Conservation (phyloP, 169 alveolate species). For the Cyclospora cayetanensis region DNA sequence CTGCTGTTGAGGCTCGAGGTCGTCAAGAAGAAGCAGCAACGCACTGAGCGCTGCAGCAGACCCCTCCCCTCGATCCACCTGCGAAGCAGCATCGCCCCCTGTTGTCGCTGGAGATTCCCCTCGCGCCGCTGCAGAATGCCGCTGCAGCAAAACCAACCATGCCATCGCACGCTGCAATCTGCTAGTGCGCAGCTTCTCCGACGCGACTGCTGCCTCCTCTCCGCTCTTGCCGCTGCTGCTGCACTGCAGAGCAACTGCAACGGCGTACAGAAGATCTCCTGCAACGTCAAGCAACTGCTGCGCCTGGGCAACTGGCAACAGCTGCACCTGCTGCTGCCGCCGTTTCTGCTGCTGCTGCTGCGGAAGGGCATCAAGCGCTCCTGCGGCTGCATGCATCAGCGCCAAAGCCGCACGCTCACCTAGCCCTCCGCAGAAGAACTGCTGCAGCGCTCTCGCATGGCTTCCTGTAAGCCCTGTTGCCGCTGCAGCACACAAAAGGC, state of each 20-base stretch:
- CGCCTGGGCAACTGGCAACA: background rate
- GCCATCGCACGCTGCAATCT: constrained; percentile 52
- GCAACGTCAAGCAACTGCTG: constrained; percentile 63
- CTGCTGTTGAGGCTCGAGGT: constrained; percentile 12
- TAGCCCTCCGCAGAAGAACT: background rate
- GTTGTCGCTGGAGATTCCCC: constrained; percentile 15
- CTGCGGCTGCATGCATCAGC: constrained; percentile 62
- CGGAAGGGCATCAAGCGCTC: constrained; percentile 27
- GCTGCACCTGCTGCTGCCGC: background rate
- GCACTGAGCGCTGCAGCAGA: constrained; percentile 67
- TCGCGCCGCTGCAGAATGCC: constrained; percentile 60
- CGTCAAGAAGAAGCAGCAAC: constrained; percentile 52
- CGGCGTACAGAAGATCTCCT: constrained; percentile 55
- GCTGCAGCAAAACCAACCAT: constrained; percentile 65
- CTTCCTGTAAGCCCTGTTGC: constrained; percentile 17
- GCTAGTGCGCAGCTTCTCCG: background rate
- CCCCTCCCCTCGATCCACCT: constrained; percentile 59
- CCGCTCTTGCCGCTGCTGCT: background rate
- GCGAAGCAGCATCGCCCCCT: background rate
- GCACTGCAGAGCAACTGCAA: constrained; percentile 28
- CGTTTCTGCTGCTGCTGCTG: constrained; percentile 34
- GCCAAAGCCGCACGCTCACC: constrained; percentile 47
- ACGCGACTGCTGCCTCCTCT: background rate
- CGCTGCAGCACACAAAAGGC: constrained; percentile 20
- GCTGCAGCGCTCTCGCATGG: constrained; percentile 44